Evolutionary conservation across 306 rosid species (phyloP).

Genomic region (Dalbergia cultrata): DNA sequence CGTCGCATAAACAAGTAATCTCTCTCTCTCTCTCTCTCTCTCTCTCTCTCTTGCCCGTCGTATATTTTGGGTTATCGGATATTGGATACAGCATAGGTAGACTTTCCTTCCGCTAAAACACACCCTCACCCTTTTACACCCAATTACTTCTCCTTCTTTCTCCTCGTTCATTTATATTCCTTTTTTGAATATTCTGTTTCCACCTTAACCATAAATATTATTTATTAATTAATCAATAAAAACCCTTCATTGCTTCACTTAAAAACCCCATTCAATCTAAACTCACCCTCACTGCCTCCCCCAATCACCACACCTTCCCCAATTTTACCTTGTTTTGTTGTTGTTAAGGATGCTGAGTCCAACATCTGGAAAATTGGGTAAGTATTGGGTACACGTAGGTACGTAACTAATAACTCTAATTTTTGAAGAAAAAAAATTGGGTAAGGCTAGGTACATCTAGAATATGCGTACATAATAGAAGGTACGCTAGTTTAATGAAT

Average conservation of each 20-base stretch:
- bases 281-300: background rate
- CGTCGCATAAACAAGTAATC: background rate
- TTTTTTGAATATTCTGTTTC: no score
- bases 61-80: slow-evolving; percentile 40
- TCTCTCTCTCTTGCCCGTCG: no score
- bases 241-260: background rate
- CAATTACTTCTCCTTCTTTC: slow-evolving; percentile 11
- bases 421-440: no score
- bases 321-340: background rate
- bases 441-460: no score
- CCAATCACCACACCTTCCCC: background rate
- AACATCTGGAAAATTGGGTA: no score
- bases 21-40: background rate
- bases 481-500: no score
- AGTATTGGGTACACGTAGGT: no score
- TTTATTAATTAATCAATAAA: background rate
- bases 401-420: no score
- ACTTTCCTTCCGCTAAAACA: slow-evolving; percentile 11
- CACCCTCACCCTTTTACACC: background rate
- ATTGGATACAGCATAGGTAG: slow-evolving; percentile 65
- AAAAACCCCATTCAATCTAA: slow-evolving; percentile 37
- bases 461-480: no score
- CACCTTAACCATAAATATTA: background rate
- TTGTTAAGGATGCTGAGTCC: slow-evolving; percentile 22
- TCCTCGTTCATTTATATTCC: background rate